These are phyloP conservation scores for Saturnispora gosingensis DNA, from an alignment of 805 yeast species.

Conservation along the genomic window DNA sequence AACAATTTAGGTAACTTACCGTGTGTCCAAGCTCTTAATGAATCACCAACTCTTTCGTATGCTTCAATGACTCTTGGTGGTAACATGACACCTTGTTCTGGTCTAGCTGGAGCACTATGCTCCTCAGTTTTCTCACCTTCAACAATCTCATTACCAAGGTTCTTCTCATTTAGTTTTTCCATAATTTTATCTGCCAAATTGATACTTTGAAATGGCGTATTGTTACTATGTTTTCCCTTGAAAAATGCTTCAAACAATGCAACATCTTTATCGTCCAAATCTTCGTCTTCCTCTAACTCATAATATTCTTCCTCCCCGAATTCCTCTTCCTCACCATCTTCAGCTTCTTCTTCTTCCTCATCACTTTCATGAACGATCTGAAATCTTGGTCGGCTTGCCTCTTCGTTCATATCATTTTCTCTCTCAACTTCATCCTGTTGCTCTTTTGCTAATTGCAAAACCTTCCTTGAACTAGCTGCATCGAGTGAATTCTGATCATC, in stretches of 20 bases:
- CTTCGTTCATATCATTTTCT: constrained; percentile 39
- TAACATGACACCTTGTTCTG: constrained; percentile 65
- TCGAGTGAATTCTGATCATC: constrained; percentile 62
- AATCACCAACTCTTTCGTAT: constrained; percentile 82
- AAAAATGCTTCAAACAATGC: constrained; percentile 75
- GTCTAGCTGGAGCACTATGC: constrained; percentile 27
- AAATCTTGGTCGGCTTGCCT: constrained; percentile 23
- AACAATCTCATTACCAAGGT: constrained; percentile 17
- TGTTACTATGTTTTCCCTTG: constrained; percentile 23
- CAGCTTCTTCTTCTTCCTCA: constrained; percentile 20
- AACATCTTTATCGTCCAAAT: constrained; percentile 71
- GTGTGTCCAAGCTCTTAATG: constrained; percentile 81
- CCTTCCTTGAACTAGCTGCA: constrained; percentile 72
- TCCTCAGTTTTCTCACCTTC: constrained; percentile 17
- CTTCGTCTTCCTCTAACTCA: constrained; percentile 45
- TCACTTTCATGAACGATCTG: constrained; percentile 23
- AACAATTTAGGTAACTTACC: constrained; percentile 96
- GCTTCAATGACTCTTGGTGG: constrained; percentile 97
- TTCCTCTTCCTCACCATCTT: constrained; percentile 20
- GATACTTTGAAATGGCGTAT: constrained; percentile 34
- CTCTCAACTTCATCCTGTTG: constrained; percentile 86
- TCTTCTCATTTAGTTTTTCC: constrained; percentile 57
- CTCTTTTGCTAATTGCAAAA: constrained; percentile 79
- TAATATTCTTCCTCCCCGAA: constrained; percentile 32
- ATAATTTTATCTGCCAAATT: constrained; percentile 88